A percentile compares a stretch with the other conserved stretches of the same genome.
Conservation (phyloP, 2,329 filamentous ascomycete species). For the Rutstroemia sp. region DNA sequence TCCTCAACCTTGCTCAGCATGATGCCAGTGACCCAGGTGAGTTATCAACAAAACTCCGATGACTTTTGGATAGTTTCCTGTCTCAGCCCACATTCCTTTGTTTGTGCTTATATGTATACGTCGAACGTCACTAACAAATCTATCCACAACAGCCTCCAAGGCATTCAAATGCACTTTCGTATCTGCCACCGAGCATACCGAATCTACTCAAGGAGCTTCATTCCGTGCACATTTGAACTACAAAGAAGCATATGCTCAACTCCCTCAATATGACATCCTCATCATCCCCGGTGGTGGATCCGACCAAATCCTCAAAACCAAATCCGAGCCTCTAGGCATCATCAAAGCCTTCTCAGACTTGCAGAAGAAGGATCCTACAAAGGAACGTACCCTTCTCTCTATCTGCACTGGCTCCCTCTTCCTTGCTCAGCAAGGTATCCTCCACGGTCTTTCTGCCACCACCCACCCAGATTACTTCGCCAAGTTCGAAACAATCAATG, state of each 20-base stretch:
- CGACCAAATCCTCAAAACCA: slow-evolving; percentile 57
- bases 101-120: background rate
- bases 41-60: slow-evolving; percentile 21
- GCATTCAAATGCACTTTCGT: slow-evolving; percentile 24
- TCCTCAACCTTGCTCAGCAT: slow-evolving; percentile 46
- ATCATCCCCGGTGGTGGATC: slow-evolving; percentile 64
- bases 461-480: slow-evolving; percentile 77
- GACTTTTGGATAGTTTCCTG: background rate
- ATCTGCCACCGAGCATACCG: slow-evolving; percentile 43
- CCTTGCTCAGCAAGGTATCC: slow-evolving; percentile 68
- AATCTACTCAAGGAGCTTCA: slow-evolving; percentile 55
- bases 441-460: slow-evolving; percentile 72
- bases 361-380: slow-evolving; percentile 69
- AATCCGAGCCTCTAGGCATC: slow-evolving; percentile 60
- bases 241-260: slow-evolving; percentile 66
- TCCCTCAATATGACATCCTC: slow-evolving; percentile 60
- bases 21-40: slow-evolving; percentile 43
- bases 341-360: slow-evolving; percentile 72
- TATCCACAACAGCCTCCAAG: slow-evolving; percentile 19
- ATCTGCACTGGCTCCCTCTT: slow-evolving; percentile 75
- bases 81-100: background rate
- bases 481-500: slow-evolving; percentile 74
- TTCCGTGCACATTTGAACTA: slow-evolving; percentile 69
- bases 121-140: background rate
- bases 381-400: slow-evolving; percentile 74